phyloP scores from a whole-genome alignment of 1,284 basidiomycete genomes.

The Ceratorhiza oryzae-sativae region DNA sequence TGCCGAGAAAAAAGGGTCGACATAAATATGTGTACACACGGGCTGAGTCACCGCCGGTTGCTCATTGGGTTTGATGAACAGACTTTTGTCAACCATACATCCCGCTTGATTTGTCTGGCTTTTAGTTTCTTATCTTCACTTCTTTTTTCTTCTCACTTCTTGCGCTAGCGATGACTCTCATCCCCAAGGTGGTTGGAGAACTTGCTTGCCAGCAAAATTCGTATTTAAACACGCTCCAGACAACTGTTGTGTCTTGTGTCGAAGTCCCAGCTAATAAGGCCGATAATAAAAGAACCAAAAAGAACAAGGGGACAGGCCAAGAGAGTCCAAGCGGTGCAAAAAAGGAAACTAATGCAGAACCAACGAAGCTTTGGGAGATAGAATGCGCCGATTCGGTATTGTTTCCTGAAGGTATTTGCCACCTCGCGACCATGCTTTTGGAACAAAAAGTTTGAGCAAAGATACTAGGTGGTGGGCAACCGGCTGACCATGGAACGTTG shows the following conservation, averaged over 20 bases:
- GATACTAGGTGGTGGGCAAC: slow-evolving; percentile 35
- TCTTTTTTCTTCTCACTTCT: background rate
- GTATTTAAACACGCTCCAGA: slow-evolving; percentile 25
- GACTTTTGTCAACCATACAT: no score
- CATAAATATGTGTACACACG: no score
- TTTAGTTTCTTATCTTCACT: background rate
- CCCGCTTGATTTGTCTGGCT: background rate
- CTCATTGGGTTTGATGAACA: background rate
- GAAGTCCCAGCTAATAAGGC: slow-evolving; percentile 9
- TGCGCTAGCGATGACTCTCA: background rate
- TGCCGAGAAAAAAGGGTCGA: background rate
- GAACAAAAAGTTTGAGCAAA: no score
- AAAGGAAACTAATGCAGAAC: no score
- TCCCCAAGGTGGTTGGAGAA: slow-evolving; percentile 31
- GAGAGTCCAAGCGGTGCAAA: no score
- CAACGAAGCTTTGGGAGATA: slow-evolving; percentile 30
- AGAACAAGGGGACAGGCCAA: slow-evolving; percentile 26
- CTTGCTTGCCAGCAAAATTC: slow-evolving; percentile 39
- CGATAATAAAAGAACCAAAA: slow-evolving; percentile 33
- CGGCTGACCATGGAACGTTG: slow-evolving; percentile 33
- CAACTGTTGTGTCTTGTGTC: slow-evolving; percentile 37
- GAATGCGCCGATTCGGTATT: slow-evolving; percentile 39
- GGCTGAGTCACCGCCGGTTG: background rate
- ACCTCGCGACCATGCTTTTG: no score
- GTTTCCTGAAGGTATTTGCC: slow-evolving; percentile 29